Evolutionary conservation across 1,139 yeast species (phyloP), one percentile per base, ranked within the genome.

Genomic region (Kodamaea suecica): DNA sequence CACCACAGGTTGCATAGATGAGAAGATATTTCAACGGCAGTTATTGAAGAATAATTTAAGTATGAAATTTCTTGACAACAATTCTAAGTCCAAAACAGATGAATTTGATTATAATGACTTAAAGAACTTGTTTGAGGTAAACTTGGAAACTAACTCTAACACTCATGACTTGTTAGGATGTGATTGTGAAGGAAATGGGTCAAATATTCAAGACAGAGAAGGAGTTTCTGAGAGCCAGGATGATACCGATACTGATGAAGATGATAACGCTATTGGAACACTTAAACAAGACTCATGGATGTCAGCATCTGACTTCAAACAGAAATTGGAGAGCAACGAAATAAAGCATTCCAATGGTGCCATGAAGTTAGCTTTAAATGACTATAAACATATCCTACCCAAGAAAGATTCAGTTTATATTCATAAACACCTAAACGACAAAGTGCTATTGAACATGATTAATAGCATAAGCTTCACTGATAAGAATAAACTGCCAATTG

Each of bases 11-110:
- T 80, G 90, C 40, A 85, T 92, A 30, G 99, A 92, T 55, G 99
- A 92, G 53, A 92, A 92, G 61, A 88, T 92, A 4, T 81, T 84
- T 43, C 97, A 92, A 57, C 69, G 99, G n/a, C 98, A 92, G 53
- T 65, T 88, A 39, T 81, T 87, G 70, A 92, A 94, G 56, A 78
- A 69, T 40, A 90, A 83, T 36, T 60, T 92, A 35, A 85, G 96
- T 33, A 83, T 83, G 41, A 80, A 80, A 43, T 84, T 92, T 49
- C 63, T 92, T 46, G 92, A 84, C 49, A 66, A 68, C 33, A 72
- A 73, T 42, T 26, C 45, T 4, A 42, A 39, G 13, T 44, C 52
- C 2, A 45, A 42, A n/a, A 59, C 63, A 38, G 66, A 70, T 44
- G 66, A 80, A 1, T 84, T 84, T 50, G 78, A 75, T 34, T 59